Base-by-base conservation (phyloP, 129 eudicot species). In the Calendula officinalis region DNA sequence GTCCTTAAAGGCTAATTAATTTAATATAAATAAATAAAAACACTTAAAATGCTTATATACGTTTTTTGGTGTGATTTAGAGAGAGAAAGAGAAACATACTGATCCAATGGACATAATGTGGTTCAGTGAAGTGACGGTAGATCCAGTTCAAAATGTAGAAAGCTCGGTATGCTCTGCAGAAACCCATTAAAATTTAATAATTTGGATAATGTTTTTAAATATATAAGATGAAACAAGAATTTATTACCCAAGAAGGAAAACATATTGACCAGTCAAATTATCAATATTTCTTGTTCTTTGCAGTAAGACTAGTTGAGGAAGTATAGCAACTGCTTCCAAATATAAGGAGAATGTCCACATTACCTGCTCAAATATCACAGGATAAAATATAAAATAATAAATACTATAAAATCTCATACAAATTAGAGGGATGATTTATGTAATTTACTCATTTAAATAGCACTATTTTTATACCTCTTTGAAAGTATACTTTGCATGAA, bases 271-370 rank as follows among this genome's bases (percentile, higher is more conserved):
- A 6, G 97, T 90, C 81, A 90, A 75, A 70, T 90, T 90, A 83
- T 90, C 97, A 43, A 90, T 86, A 70, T 90, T 90, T 73, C 92
- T 77, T 44, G 95, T 86, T 75, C 97, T 86, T 79, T 90, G 97
- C 83, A 90, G 78, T 82, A 90, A 76, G 43, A 90, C 92, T 59
- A 90, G 80, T 82, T 90, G 97, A 62, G 97, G 97, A 82, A 90
- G 91, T 61, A 90, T 90, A 22, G 97, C 95, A 14, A 90, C 89
- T 51, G 97, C 95, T 82, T 90, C 97, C 77, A 90, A 55, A 75
- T 49, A 90, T 52, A 90, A 68, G 36, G 97, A 90, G 70, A 90
- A 90, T 15, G 95, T 70, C 97, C 97, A 90, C 89, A 87, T 77
- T 16, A 90, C 82, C 97, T 90, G 80, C 41, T 58, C 71, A 77